Percentiles rank a stretch among this genome's conserved stretches.
Evolutionary conservation across 345 rosid genomes (phyloP).

Genomic region (Turritis glabra): DNA sequence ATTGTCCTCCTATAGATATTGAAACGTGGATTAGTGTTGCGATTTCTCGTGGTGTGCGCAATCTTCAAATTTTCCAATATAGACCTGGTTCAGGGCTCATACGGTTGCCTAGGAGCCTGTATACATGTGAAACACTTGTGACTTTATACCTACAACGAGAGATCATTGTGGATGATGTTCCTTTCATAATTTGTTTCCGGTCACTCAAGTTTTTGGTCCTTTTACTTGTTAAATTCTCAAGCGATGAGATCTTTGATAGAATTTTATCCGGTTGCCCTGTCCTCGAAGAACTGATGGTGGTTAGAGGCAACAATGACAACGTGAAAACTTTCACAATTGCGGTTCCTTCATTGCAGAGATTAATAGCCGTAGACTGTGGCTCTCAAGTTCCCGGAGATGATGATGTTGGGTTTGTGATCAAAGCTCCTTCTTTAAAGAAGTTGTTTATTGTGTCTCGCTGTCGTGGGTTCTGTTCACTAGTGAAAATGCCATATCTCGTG

Average conservation of each 20-base stretch:
- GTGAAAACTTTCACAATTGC: background rate
- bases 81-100: background rate
- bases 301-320: background rate
- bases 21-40: constrained; percentile 6
- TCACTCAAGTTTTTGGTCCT: constrained; percentile 16
- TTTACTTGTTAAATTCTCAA: background rate
- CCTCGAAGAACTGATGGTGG: background rate
- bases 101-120: constrained; percentile 10
- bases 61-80: background rate
- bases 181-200: background rate
- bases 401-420: constrained; percentile 3
- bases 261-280: constrained; percentile 1
- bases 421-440: constrained; percentile 11
- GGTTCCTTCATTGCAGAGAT: constrained; percentile 7
- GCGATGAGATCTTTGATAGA: background rate
- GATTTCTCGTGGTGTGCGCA: background rate
- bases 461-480: background rate
- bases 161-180: background rate
- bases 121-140: constrained; percentile 5
- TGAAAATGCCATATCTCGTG: background rate
- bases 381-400: background rate
- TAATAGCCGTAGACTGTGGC: background rate
- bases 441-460: background rate
- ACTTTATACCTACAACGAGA: background rate
- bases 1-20: background rate